Conservation (phyloP, 2,329 filamentous ascomycete genomes). For the Phaeosphaeriaceae sp. region DNA sequence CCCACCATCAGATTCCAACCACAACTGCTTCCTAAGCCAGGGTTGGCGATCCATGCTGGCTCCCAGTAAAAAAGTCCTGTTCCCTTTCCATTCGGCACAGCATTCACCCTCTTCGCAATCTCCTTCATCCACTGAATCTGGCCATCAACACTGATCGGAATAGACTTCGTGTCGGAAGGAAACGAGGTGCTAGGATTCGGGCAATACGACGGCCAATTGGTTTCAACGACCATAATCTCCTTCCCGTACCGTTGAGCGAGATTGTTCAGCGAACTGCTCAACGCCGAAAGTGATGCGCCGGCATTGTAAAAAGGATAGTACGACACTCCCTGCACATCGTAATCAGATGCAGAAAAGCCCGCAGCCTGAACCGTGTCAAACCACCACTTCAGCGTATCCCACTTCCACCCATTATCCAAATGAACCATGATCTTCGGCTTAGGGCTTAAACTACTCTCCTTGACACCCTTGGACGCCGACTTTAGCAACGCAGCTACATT, state of each 20-base stretch:
- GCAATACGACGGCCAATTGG: slow-evolving; percentile 72
- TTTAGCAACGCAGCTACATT: slow-evolving; percentile 71
- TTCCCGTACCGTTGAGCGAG: slow-evolving; percentile 69
- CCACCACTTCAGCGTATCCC: slow-evolving; percentile 69
- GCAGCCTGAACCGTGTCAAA: slow-evolving; percentile 60
- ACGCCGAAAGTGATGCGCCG: slow-evolving; percentile 63
- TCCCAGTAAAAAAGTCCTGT: slow-evolving; percentile 76
- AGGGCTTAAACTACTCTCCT: slow-evolving; percentile 63
- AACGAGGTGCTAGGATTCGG: slow-evolving; percentile 64
- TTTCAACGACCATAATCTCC: slow-evolving; percentile 72
- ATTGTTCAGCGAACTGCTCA: slow-evolving; percentile 63
- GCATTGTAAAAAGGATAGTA: slow-evolving; percentile 76
- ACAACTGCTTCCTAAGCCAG: slow-evolving; percentile 69
- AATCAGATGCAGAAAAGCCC: slow-evolving; percentile 60
- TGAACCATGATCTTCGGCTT: slow-evolving; percentile 76
- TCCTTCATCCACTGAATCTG: slow-evolving; percentile 67
- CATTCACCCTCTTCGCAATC: slow-evolving; percentile 63
- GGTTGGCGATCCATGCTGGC: slow-evolving; percentile 72
- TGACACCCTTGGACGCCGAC: slow-evolving; percentile 68
- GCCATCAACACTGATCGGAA: slow-evolving; percentile 68
- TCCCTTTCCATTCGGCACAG: slow-evolving; percentile 58
- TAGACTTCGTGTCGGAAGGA: slow-evolving; percentile 63
- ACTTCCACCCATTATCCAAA: slow-evolving; percentile 77
- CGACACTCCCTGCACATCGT: slow-evolving; percentile 74
- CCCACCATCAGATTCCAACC: slow-evolving; percentile 68